phyloP scores from a whole-genome alignment of 2,329 filamentous ascomycete genomes.

The Pseudocercospora musae region DNA sequence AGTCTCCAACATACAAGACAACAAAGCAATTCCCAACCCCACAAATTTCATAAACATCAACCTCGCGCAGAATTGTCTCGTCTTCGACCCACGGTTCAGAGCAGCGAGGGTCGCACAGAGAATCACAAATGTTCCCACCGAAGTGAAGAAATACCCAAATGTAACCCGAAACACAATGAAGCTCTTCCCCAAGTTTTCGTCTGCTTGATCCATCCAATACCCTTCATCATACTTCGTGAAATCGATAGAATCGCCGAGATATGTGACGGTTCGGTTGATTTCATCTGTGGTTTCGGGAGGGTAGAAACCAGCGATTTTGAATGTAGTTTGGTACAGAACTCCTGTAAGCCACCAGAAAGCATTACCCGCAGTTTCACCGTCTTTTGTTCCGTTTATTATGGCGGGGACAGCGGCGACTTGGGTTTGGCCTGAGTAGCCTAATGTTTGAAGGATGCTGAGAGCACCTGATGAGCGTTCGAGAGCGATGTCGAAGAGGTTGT shows the following conservation, averaged over 20 bases:
- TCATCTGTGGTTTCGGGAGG: not conserved
- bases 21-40: conserved; percentile 8
- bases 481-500: not conserved
- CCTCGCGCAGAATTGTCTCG: conserved; percentile 25
- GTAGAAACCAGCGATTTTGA: conserved; percentile 19
- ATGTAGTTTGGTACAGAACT: conserved; percentile 13
- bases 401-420: conserved; percentile 7
- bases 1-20: conserved; percentile 7
- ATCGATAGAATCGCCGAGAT: not conserved
- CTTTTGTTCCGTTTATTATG: conserved; percentile 7
- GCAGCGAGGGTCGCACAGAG: conserved; percentile 31
- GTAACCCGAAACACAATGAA: conserved; percentile 27
- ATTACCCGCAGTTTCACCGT: conserved; percentile 4
- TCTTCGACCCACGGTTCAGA: conserved; percentile 24
- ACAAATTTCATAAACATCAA: conserved; percentile 18
- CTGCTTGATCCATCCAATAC: conserved; percentile 1
- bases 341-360: conserved; percentile 13
- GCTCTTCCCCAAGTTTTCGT: conserved; percentile 3
- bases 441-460: not conserved
- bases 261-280: not conserved
- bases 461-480: conserved; percentile 1
- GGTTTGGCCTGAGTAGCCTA: conserved; percentile 7
- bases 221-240: conserved; percentile 4
- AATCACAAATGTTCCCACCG: conserved; percentile 29
- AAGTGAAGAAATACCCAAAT: conserved; percentile 29